A percentile compares a stretch with the other conserved stretches of the same genome.
Conservation (phyloP, 2,329 filamentous ascomycete genomes). For the Aspergillus glaucus region DNA sequence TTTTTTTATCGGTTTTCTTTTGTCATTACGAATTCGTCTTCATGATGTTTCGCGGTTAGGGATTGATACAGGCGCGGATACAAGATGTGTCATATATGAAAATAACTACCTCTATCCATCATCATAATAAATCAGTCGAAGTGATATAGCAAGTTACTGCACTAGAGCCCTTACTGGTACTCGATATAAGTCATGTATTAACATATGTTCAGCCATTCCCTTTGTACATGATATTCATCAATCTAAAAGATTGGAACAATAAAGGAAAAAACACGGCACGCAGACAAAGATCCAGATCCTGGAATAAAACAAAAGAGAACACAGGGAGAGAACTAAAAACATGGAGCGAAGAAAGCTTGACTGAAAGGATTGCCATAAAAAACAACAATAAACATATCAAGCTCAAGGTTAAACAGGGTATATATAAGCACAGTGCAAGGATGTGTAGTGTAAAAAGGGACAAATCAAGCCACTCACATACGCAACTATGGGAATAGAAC, state of each 20-base stretch:
- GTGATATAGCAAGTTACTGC: too few relatives aligned
- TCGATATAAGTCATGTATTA: not conserved
- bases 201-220: not conserved
- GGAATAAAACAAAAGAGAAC: not conserved
- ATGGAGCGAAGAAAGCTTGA: not conserved
- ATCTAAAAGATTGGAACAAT: not conserved
- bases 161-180: too few relatives aligned
- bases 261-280: not conserved
- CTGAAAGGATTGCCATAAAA: not conserved
- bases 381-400: not conserved
- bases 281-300: not conserved
- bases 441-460: not conserved
- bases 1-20: not conserved
- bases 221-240: not conserved
- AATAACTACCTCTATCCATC: not conserved
- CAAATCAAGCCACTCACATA: constrained; percentile 6
- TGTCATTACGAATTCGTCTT: not conserved
- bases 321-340: not conserved
- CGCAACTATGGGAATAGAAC: not conserved
- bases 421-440: constrained; percentile 5
- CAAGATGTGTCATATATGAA: not conserved
- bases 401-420: constrained; percentile 3
- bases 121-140: not conserved
- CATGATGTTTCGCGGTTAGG: not conserved
- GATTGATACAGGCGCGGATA: not conserved